Conservation (phyloP, 495 filamentous ascomycete species). For the Xylaria venustula region DNA sequence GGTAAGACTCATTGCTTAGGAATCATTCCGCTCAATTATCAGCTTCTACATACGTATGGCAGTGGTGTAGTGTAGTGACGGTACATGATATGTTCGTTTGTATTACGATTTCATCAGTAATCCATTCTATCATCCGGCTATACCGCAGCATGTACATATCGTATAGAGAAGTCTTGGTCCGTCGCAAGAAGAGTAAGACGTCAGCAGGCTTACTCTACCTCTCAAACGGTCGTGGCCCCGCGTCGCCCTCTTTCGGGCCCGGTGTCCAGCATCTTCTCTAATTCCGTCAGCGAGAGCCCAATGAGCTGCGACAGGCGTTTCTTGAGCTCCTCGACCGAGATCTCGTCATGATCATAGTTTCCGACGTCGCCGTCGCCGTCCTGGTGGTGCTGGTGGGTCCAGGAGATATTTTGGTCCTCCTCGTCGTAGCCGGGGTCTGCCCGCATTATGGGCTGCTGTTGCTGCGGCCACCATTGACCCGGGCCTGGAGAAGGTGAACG, state of each 20-base stretch:
- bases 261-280: conserved; percentile 28
- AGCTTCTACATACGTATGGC: too few species aligned
- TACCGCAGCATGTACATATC: background rate
- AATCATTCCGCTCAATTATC: too few species aligned
- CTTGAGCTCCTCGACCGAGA: conserved; percentile 28
- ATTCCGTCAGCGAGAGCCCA: conserved; percentile 24
- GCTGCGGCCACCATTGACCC: background rate
- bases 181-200: background rate
- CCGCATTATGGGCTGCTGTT: too few species aligned
- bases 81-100: too few species aligned
- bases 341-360: conserved; percentile 6
- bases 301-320: conserved; percentile 24
- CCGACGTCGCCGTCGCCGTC: background rate
- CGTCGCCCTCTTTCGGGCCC: background rate
- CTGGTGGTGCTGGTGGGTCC: too few species aligned
- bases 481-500: background rate
- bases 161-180: background rate
- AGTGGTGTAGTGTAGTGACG: too few species aligned
- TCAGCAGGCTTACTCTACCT: background rate
- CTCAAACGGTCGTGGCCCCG: background rate
- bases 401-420: too few species aligned
- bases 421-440: too few species aligned
- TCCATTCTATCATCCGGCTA: too few species aligned
- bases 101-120: too few species aligned
- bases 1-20: too few species aligned